phyloP scores from a whole-genome alignment of 192 early-diverging fungal genomes.

The Entrophospora sp. region DNA sequence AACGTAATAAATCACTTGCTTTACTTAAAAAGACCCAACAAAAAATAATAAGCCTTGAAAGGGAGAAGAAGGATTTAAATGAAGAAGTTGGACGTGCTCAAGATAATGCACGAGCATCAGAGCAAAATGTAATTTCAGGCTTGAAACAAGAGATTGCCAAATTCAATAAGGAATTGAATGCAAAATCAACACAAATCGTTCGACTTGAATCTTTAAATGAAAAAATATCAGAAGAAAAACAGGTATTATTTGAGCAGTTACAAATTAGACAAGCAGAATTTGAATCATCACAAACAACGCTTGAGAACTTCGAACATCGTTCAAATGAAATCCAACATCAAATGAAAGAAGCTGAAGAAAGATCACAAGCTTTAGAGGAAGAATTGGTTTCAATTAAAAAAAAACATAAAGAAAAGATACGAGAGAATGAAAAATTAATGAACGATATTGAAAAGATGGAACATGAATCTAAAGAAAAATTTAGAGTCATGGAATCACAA shows the following conservation, averaged over 20 bases:
- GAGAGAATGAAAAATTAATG: slow-evolving; percentile 33
- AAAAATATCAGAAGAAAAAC: slow-evolving; percentile 37
- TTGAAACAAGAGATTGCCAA: slow-evolving; percentile 15
- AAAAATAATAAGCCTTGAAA: slow-evolving; percentile 43
- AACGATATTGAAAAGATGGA: slow-evolving; percentile 30
- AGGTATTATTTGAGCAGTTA: slow-evolving; percentile 43
- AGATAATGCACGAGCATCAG: slow-evolving; percentile 20
- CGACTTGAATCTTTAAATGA: slow-evolving; percentile 32
- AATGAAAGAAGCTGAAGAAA: slow-evolving; percentile 42
- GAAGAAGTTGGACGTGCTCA: slow-evolving; percentile 31
- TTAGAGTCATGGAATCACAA: slow-evolving; percentile 18
- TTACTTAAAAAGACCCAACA: slow-evolving; percentile 40
- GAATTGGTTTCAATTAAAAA: slow-evolving; percentile 33
- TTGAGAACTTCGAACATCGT: slow-evolving; percentile 48
- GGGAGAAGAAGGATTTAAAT: slow-evolving; percentile 37
- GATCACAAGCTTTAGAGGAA: slow-evolving; percentile 40
- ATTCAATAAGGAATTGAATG: slow-evolving; percentile 19
- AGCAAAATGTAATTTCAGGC: slow-evolving; percentile 26
- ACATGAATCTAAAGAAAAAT: slow-evolving; percentile 33
- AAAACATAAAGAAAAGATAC: slow-evolving; percentile 25
- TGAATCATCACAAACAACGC: slow-evolving; percentile 46
- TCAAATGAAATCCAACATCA: slow-evolving; percentile 38
- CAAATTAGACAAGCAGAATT: slow-evolving; percentile 53
- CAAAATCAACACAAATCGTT: slow-evolving; percentile 28
- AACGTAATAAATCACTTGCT: slow-evolving; percentile 34